Conservation (phyloP, 2,329 filamentous ascomycete species). For the Kalmusia sp. region DNA sequence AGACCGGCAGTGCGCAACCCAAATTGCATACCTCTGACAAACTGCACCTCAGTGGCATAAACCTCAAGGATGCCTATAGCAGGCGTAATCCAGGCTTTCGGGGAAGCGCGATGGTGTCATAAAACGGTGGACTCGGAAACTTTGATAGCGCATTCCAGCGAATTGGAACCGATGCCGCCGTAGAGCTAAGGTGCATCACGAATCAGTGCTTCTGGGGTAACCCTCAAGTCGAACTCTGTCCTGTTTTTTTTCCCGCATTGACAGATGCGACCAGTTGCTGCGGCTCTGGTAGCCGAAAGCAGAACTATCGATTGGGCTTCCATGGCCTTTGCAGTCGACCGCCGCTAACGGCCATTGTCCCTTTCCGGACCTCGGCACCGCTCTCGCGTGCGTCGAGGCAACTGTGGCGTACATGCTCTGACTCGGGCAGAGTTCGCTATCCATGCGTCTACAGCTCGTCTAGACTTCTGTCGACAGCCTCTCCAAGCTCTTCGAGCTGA, state of each 20-base stretch:
- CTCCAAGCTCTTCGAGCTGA: too few relatives aligned
- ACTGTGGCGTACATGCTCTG: neutral
- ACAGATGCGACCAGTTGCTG: neutral
- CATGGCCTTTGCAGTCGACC: neutral
- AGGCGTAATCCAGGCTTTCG: neutral
- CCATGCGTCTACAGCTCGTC: neutral
- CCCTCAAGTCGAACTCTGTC: neutral
- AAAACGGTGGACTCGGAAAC: conserved; percentile 1
- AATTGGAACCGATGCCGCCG: conserved; percentile 5
- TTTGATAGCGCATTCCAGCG: conserved; percentile 1
- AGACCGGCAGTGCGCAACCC: neutral
- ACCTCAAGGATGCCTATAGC: neutral
- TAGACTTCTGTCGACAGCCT: too few relatives aligned
- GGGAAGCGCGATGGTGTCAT: neutral
- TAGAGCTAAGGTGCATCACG: neutral
- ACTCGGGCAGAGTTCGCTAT: neutral
- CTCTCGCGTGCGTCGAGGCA: neutral
- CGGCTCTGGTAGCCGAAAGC: neutral
- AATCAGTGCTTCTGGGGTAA: conserved; percentile 3
- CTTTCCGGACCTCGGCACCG: neutral
- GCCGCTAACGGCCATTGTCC: neutral
- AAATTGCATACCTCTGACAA: neutral
- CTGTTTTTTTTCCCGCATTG: neutral
- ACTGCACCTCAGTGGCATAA: neutral
- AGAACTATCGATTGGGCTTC: neutral